These are phyloP conservation scores for Colletotrichum gloeosporioides DNA, from an alignment of 2,329 filamentous ascomycete genomes.

Conservation along the genomic window DNA sequence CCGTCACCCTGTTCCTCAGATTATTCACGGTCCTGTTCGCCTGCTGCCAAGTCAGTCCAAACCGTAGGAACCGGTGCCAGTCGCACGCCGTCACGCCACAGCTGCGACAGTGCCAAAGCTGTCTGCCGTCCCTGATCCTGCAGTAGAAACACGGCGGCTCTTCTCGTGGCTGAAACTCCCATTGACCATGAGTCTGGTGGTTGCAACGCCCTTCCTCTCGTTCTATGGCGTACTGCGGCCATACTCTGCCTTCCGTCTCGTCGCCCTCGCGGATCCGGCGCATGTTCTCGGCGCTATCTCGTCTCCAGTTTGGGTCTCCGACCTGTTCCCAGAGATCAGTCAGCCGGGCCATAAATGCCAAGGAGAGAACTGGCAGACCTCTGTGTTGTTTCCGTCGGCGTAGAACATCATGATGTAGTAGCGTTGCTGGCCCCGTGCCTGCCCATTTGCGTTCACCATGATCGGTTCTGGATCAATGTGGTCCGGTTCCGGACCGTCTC, in stretches of 20 bases:
- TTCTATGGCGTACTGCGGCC: not conserved
- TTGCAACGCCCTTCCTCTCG: not conserved
- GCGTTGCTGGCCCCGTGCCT: not conserved
- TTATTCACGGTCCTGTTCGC: not conserved
- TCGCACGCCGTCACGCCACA: not conserved
- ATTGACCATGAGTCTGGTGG: not conserved
- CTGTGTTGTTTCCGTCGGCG: not conserved
- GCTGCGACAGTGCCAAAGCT: not conserved
- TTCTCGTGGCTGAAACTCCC: not conserved
- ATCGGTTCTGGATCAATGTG: not conserved
- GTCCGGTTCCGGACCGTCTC: not conserved
- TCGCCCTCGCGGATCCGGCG: not conserved
- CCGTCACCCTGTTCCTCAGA: not conserved
- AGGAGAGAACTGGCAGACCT: not conserved
- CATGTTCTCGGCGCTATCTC: not conserved
- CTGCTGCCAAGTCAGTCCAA: not conserved
- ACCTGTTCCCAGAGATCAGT: not conserved
- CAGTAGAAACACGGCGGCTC: not conserved
- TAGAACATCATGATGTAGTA: slow-evolving; percentile 9
- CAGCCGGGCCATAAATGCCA: not conserved
- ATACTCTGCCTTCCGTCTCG: not conserved
- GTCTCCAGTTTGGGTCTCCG: not conserved
- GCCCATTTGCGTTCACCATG: not conserved
- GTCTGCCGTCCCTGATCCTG: not conserved
- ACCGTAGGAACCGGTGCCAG: not conserved